phyloP scores from a whole-genome alignment of 2,329 filamentous ascomycete species.

The Alternaria postmessia region DNA sequence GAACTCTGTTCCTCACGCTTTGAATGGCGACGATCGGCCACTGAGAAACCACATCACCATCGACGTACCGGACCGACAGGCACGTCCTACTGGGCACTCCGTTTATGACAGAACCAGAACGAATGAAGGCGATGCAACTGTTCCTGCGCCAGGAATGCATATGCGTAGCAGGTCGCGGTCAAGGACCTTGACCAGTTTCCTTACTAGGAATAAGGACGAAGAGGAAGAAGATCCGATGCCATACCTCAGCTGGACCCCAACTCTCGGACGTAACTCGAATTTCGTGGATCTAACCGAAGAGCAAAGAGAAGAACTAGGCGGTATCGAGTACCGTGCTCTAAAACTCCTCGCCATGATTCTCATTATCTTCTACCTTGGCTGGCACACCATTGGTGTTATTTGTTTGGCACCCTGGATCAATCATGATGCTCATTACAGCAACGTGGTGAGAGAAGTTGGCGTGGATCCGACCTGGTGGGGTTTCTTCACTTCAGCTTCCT shows the following conservation, averaged over 20 bases:
- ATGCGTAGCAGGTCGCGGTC: conserved; percentile 48
- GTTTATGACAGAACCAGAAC: conserved; percentile 33
- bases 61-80: conserved; percentile 63
- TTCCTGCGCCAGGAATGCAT: conserved; percentile 28
- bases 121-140: conserved; percentile 16
- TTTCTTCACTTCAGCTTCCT: conserved; percentile 84
- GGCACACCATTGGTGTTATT: conserved; percentile 78
- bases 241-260: conserved; percentile 94
- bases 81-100: conserved; percentile 42
- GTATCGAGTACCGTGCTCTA: conserved; percentile 92
- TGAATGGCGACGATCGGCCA: conserved; percentile 51
- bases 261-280: conserved; percentile 89
- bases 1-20: conserved; percentile 38
- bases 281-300: conserved; percentile 89
- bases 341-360: conserved; percentile 85
- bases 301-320: conserved; percentile 92
- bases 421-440: conserved; percentile 65
- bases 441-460: conserved; percentile 67
- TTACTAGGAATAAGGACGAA: conserved; percentile 61
- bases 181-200: conserved; percentile 67
- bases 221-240: conserved; percentile 67
- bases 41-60: conserved; percentile 69
- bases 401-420: conserved; percentile 84
- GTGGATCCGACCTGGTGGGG: conserved; percentile 85
- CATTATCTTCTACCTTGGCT: conserved; percentile 80